Base-by-base conservation (phyloP, 2,329 filamentous ascomycete species). In the Teratosphaeria zuluensis region DNA sequence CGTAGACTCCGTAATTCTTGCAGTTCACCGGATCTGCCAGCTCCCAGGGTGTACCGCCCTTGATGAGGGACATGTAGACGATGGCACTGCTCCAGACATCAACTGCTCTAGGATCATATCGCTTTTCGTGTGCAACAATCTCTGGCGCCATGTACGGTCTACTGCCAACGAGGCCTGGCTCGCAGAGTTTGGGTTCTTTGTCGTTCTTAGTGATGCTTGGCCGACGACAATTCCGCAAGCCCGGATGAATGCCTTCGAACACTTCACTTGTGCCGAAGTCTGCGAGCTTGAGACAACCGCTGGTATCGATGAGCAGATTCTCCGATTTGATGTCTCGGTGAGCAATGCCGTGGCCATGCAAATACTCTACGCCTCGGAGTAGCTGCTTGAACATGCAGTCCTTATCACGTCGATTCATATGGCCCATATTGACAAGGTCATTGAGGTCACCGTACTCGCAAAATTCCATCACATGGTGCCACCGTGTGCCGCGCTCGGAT, bases 401-500 rank as follows among this genome's bases (percentile, higher is more conserved):
- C 9, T 88, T 85, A 69, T 95, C 89, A 6, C 85, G 80, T 2
- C 78, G 75, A 58, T 78, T 82, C 63, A 95, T 83, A 66, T 87
- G 86, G 35, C 82, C 82, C 70, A 86, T 70, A 63, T 86, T 82
- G 46, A 95, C 86, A 12, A 95, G 76, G 62, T 80, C 80, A 71
- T 88, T 92, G 5, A 96, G 77, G 69, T 95, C 91, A 53, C 91
- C 90, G 65, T 90, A 84, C 2, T 84, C 81, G 75, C 91, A 95
- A 72, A 89, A 95, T 71, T 96, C 90, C 91, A 96, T 96, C 58
- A 95, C 89, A 71, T 95, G 89, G 71, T 90, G 92, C 88, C 89
- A 95, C 46, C 87, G 84, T 33, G 83, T 84, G 65, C 53, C 19
- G 16, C 85, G 82, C 32, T 65, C 62, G 14, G 82, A 74, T 32